These are phyloP conservation scores for Paraconiothyrium brasiliense DNA, from an alignment of 2,329 filamentous ascomycete genomes.

Conservation along the genomic window DNA sequence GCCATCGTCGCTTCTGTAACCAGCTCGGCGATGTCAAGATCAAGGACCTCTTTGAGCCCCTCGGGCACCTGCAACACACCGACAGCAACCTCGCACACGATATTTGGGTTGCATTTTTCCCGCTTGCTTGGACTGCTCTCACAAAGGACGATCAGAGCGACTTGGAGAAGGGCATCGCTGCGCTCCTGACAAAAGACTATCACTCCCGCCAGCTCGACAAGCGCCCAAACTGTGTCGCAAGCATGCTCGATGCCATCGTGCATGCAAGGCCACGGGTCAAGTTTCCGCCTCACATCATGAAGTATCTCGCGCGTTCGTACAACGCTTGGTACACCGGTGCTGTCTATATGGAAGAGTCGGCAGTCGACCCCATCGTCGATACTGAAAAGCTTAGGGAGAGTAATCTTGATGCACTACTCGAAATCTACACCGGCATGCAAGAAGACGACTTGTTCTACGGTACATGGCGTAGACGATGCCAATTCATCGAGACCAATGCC, in stretches of 20 bases:
- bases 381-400: constrained; percentile 88
- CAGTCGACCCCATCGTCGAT: constrained; percentile 84
- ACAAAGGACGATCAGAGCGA: constrained; percentile 88
- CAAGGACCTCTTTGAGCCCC: constrained; percentile 86
- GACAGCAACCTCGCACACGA: constrained; percentile 84
- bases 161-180: constrained; percentile 89
- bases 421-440: constrained; percentile 87
- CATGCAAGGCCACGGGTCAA: constrained; percentile 87
- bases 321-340: constrained; percentile 98
- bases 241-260: constrained; percentile 86
- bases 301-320: constrained; percentile 92
- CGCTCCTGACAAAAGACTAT: constrained; percentile 91
- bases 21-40: constrained; percentile 88
- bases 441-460: constrained; percentile 98
- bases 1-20: constrained; percentile 82
- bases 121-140: constrained; percentile 90
- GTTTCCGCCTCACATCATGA: constrained; percentile 93
- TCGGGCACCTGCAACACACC: constrained; percentile 90
- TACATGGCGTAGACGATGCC: constrained; percentile 92
- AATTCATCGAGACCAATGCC: constrained; percentile 97
- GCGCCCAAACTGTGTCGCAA: constrained; percentile 94
- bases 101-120: constrained; percentile 91
- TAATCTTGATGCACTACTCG: constrained; percentile 93
- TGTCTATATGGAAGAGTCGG: constrained; percentile 87
- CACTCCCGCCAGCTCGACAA: constrained; percentile 94